Evolutionary conservation across 2,329 filamentous ascomycete genomes (phyloP).

Genomic region (Curvularia hawaiiensis): DNA sequence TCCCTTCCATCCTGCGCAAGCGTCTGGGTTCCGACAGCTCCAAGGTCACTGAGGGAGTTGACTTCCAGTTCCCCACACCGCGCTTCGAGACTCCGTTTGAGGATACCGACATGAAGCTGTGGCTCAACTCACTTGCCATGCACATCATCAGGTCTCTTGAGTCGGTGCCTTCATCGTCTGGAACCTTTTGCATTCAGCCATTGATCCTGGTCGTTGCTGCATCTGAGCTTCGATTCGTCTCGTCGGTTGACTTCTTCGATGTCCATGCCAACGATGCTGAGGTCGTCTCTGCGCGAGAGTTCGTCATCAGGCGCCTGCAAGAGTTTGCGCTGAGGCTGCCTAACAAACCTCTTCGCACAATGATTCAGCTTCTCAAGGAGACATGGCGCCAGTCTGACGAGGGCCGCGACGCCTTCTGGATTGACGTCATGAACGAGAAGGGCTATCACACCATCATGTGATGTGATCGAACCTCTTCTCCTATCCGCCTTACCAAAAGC

Average conservation of each 20-base stretch:
- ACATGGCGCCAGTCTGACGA: slow-evolving; percentile 59
- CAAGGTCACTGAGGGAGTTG: slow-evolving; percentile 29
- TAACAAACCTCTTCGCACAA: slow-evolving; percentile 57
- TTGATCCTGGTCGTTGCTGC: slow-evolving; percentile 58
- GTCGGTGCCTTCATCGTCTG: slow-evolving; percentile 57
- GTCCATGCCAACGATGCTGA: slow-evolving; percentile 50
- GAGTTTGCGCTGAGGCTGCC: slow-evolving; percentile 54
- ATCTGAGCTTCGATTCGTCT: slow-evolving; percentile 57
- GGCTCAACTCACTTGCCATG: slow-evolving; percentile 58
- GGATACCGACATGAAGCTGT: slow-evolving; percentile 44
- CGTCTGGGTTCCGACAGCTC: slow-evolving; percentile 45
- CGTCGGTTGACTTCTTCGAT: slow-evolving; percentile 45
- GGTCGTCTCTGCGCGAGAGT: slow-evolving; percentile 54
- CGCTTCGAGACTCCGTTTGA: slow-evolving; percentile 43
- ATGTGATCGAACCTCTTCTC: slow-evolving; percentile 25
- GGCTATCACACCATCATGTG: slow-evolving; percentile 63
- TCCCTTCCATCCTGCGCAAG: slow-evolving; percentile 56
- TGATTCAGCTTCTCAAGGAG: slow-evolving; percentile 58
- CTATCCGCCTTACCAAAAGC: slow-evolving; percentile 1
- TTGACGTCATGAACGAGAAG: slow-evolving; percentile 62
- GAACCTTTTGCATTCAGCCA: slow-evolving; percentile 60
- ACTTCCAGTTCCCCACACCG: slow-evolving; percentile 40
- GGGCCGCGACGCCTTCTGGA: slow-evolving; percentile 59
- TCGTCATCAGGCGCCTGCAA: slow-evolving; percentile 56
- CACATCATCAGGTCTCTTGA: slow-evolving; percentile 57